These are phyloP conservation scores for Geranomyces variabilis DNA, from an alignment of 192 early-diverging fungal species.

Conservation along the genomic window DNA sequence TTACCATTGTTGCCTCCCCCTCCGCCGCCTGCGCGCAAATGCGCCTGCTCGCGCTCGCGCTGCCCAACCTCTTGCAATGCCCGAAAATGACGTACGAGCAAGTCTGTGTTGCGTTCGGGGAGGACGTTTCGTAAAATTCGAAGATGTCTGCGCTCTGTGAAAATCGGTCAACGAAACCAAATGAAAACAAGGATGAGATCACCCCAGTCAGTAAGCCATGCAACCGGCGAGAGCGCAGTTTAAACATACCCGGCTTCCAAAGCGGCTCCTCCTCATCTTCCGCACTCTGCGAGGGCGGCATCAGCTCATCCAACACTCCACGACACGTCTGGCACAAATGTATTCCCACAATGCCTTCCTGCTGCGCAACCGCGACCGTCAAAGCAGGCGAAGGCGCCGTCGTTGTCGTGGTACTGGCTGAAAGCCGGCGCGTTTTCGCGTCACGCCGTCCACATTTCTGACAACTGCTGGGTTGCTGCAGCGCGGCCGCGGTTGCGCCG, in stretches of 20 bases:
- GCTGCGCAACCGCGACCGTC: background rate
- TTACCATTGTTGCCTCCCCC: background rate
- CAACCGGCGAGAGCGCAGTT: no score
- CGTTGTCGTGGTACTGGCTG: background rate
- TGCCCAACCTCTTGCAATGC: background rate
- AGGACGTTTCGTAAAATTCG: background rate
- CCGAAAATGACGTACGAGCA: constrained; percentile 2
- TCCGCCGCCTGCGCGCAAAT: background rate
- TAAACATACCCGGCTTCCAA: constrained; percentile 12
- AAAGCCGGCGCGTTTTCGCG: background rate
- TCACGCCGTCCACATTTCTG: constrained; percentile 5
- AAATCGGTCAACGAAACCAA: background rate
- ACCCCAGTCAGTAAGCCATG: no score
- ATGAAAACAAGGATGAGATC: no score
- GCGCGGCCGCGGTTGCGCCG: no score
- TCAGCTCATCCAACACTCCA: background rate
- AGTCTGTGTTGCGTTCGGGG: background rate
- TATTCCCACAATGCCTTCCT: background rate
- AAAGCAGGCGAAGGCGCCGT: background rate
- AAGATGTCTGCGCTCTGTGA: constrained; percentile 9
- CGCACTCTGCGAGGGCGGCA: constrained; percentile 10
- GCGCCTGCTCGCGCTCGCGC: constrained; percentile 4
- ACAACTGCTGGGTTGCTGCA: background rate
- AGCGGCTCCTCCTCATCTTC: constrained; percentile 8
- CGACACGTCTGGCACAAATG: constrained; percentile 11